Evolutionary conservation across 177 flowering plant species (phyloP).

Genomic region (Tripterygium wilfordii): DNA sequence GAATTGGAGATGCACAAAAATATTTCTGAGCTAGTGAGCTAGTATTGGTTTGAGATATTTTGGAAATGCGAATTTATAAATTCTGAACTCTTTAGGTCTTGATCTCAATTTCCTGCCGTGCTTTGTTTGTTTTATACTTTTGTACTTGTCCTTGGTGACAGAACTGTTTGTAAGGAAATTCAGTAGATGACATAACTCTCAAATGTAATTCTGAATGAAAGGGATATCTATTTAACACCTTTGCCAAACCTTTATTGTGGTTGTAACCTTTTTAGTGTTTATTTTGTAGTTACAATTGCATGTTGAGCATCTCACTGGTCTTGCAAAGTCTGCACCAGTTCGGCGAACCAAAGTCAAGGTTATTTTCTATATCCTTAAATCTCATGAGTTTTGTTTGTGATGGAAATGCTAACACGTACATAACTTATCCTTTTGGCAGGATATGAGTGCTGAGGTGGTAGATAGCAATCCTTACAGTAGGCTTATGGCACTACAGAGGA

Average conservation of each 20-base stretch:
- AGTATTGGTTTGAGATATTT: too few relatives aligned
- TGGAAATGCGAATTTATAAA: too few relatives aligned
- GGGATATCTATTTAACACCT: too few relatives aligned
- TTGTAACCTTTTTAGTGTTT: background rate
- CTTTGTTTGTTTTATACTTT: too few relatives aligned
- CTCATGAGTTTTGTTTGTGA: background rate
- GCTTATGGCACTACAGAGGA: conserved; percentile 98
- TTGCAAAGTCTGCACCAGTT: conserved; percentile 36
- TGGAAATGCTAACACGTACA: background rate
- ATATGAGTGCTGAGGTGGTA: conserved; percentile 96
- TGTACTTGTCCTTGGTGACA: too few relatives aligned
- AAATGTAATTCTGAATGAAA: too few relatives aligned
- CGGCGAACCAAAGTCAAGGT: conserved; percentile 81
- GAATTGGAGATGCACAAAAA: too few relatives aligned
- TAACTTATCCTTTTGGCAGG: conserved; percentile 35
- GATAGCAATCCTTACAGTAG: conserved; percentile 98
- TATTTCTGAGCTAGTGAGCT: too few relatives aligned
- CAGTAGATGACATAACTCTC: too few relatives aligned
- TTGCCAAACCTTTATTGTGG: background rate
- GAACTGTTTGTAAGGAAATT: too few relatives aligned
- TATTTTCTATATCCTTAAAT: background rate
- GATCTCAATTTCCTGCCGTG: too few relatives aligned
- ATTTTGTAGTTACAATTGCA: conserved; percentile 44
- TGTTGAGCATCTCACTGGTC: conserved; percentile 33
- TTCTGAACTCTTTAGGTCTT: too few relatives aligned